phyloP scores from a whole-genome alignment of 108 stramenopile genomes.

The Pseudonitzschia delicatissima region DNA sequence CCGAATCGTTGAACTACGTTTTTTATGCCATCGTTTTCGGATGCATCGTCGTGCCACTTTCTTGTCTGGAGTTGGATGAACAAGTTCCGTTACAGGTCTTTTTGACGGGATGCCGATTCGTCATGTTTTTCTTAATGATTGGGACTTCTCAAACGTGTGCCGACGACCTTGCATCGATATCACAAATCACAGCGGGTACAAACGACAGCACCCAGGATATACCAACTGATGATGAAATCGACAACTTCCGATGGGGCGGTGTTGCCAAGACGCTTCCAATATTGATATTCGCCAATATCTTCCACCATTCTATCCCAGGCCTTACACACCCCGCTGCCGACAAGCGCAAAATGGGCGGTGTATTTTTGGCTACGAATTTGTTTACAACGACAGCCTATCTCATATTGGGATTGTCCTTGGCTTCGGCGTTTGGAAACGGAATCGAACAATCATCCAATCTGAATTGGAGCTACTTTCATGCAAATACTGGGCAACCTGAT shows the following conservation, averaged over 20 bases:
- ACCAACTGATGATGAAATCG: background rate
- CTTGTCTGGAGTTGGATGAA: slow-evolving; percentile 48
- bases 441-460: slow-evolving; percentile 43
- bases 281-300: slow-evolving; percentile 42
- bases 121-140: slow-evolving; percentile 22
- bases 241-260: slow-evolving; percentile 19
- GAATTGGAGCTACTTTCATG: slow-evolving; percentile 37
- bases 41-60: slow-evolving; percentile 37
- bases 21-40: slow-evolving; percentile 41
- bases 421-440: slow-evolving; percentile 30
- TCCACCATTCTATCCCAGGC: slow-evolving; percentile 47
- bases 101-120: slow-evolving; percentile 33
- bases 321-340: slow-evolving; percentile 36
- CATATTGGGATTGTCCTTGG: slow-evolving; percentile 30
- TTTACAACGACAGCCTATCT: slow-evolving; percentile 27
- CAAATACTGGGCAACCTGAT: slow-evolving; percentile 24
- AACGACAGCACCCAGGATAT: background rate
- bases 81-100: slow-evolving; percentile 44
- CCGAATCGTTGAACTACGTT: slow-evolving; percentile 13
- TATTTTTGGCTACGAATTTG: slow-evolving; percentile 30
- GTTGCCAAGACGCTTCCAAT: slow-evolving; percentile 41
- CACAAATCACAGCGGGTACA: background rate
- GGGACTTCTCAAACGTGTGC: slow-evolving; percentile 13
- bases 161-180: background rate
- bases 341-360: slow-evolving; percentile 20